phyloP scores from a whole-genome alignment of 805 yeast genomes.

The Metschnikowia amazonensis region DNA sequence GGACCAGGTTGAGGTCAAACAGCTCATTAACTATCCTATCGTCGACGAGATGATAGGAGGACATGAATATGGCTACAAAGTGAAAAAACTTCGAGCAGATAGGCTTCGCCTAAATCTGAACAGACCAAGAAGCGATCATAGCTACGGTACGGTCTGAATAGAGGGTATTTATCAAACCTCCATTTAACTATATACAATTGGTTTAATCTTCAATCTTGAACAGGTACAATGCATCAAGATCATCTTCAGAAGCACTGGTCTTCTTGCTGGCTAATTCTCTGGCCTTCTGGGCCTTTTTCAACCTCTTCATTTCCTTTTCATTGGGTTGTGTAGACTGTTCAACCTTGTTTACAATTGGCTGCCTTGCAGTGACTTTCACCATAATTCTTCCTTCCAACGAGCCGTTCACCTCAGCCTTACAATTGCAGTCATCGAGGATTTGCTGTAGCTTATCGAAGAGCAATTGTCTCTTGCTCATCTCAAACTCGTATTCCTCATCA shows the following conservation, averaged over 20 bases:
- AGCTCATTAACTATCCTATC: constrained; percentile 39
- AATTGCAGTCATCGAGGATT: constrained; percentile 29
- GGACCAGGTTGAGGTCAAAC: constrained; percentile 32
- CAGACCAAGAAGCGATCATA: neutral
- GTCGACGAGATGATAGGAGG: constrained; percentile 40
- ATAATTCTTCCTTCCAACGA: constrained; percentile 23
- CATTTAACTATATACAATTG: constrained; percentile 6
- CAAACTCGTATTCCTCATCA: constrained; percentile 16
- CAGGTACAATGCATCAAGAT: constrained; percentile 39
- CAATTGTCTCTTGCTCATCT: constrained; percentile 27
- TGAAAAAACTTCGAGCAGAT: constrained; percentile 32
- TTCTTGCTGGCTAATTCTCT: constrained; percentile 18
- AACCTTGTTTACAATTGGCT: neutral
- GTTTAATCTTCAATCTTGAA: constrained; percentile 36
- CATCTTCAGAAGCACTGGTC: constrained; percentile 21
- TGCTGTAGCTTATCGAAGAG: constrained; percentile 24
- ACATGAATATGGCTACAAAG: constrained; percentile 41
- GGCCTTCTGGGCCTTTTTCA: constrained; percentile 17
- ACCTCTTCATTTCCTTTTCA: constrained; percentile 17
- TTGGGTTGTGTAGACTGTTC: constrained; percentile 8
- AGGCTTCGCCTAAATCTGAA: constrained; percentile 12
- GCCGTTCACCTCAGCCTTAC: constrained; percentile 28
- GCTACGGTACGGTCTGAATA: constrained; percentile 19
- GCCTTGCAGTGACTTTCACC: constrained; percentile 18
- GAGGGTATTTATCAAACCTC: neutral